Evolutionary conservation across 1,284 basidiomycete species (phyloP), one percentile per base, ranked within the genome.

Genomic region (Fistulinella staudtii): DNA sequence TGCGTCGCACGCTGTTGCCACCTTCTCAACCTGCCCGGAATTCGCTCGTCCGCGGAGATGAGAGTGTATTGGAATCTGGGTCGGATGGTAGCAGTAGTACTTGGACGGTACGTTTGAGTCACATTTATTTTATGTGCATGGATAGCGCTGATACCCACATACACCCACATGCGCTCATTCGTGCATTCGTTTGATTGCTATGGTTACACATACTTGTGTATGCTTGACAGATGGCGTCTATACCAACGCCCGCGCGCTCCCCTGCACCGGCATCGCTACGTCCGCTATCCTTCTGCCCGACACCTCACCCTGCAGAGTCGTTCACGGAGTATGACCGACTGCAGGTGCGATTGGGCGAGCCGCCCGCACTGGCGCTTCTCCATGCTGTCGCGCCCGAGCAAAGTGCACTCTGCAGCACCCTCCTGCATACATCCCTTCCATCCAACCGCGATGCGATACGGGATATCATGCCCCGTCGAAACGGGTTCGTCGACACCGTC

Each of bases 401-500:
- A 44, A 55, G 48, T 11, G 15, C 17, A n/a, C 36, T 27, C 36
- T 62, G 59, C 37, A 30, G 27, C 3, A 22, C 50, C 9, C 56
- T 63, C 39, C 39, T 66, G 15, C 63, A 53, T 23, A 64, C 58
- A 0, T 64, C 61, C 8, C 53, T 63, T 23, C 43, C 64, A 10
- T 35, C 39, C 5, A 36, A 45, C 8, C 48, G 43, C 5, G 54
- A 61, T n/a, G 34, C 41, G 2, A 44, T 62, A 15, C 56, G 58
- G 14, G 63, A 64, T 41, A 53, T 53, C 39, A 56, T 51, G 9
- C 61, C 65, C 8, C 52, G 33, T 3, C 31, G 46, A 9, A 70
- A 72, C 41, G 69, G 70, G 0, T 64, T 73, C 25, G 68, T 73
- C 7, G 46, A 63, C 23, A 64, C 70, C 13, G 59, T 67, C 23